Percentiles rank a stretch among this genome's conserved stretches.
Evolutionary conservation across 768 basidiomycete genomes (phyloP).

Genomic region (Termitomyces sp.): DNA sequence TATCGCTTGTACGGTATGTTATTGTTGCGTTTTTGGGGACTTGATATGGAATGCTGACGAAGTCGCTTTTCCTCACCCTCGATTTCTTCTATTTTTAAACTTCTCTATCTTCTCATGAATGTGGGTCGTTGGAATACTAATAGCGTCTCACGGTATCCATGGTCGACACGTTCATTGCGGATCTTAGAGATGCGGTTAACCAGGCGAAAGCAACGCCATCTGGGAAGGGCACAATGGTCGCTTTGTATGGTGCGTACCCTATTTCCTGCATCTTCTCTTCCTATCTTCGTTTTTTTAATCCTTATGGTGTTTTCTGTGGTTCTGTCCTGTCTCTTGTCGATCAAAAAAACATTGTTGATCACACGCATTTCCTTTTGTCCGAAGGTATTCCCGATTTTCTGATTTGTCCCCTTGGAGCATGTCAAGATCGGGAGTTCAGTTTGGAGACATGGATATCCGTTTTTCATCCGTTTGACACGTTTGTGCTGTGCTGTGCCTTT

Average conservation of each 20-base stretch:
- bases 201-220: slow-evolving; percentile 62
- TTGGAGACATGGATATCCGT: not conserved
- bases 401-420: not conserved
- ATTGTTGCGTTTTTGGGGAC: not conserved
- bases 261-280: not conserved
- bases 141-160: slow-evolving; percentile 76
- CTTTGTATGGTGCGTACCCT: slow-evolving; percentile 70
- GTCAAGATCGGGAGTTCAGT: not conserved
- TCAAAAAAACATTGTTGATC: not conserved
- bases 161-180: slow-evolving; percentile 76
- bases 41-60: not conserved
- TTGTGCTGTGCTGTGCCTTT: not conserved
- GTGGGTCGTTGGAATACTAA: not conserved
- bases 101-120: not conserved
- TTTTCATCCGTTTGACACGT: not conserved
- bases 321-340: not conserved
- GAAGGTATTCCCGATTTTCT: not conserved
- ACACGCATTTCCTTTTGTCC: not conserved
- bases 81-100: not conserved
- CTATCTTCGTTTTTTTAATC: not conserved
- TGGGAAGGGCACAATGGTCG: slow-evolving; percentile 85
- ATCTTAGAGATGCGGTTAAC: slow-evolving; percentile 73
- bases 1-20: slow-evolving; percentile 86
- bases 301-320: not conserved
- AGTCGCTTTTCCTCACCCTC: slow-evolving; percentile 3